Conservation (phyloP, 352 stramenopile genomes). For the Pythium oligandrum region DNA sequence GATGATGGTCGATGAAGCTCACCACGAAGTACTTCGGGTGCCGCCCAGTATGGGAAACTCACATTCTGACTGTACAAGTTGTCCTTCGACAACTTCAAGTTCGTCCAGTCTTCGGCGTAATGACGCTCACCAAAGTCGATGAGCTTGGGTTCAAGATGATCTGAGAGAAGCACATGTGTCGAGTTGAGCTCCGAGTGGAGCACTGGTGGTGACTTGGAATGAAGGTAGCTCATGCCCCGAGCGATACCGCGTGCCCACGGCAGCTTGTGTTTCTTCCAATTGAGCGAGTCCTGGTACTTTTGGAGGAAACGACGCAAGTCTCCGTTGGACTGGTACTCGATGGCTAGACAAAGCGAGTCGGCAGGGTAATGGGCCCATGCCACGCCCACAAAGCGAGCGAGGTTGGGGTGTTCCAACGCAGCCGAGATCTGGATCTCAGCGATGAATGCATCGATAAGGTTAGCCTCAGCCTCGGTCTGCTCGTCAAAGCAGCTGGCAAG, state of each 20-base stretch:
- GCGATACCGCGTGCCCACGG: slow-evolving; percentile 18
- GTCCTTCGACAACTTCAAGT: slow-evolving; percentile 13
- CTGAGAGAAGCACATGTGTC: slow-evolving; percentile 19
- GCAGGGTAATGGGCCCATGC: slow-evolving; percentile 28
- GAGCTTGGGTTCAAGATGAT: slow-evolving; percentile 21
- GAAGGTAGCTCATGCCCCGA: slow-evolving; percentile 14
- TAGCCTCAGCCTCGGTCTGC: slow-evolving; percentile 11
- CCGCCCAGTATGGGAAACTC: slow-evolving; percentile 21
- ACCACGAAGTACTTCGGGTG: slow-evolving; percentile 22
- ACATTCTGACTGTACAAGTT: slow-evolving; percentile 1
- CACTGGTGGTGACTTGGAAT: slow-evolving; percentile 15
- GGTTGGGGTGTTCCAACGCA: slow-evolving; percentile 39
- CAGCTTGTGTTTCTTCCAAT: slow-evolving; percentile 18
- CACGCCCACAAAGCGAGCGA: slow-evolving; percentile 47
- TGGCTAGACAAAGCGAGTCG: slow-evolving; percentile 24
- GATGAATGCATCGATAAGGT: slow-evolving; percentile 25
- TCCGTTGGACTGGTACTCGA: slow-evolving; percentile 23
- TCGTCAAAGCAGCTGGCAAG: slow-evolving; percentile 11
- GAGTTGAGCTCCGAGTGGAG: slow-evolving; percentile 24
- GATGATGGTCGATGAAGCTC: slow-evolving; percentile 17
- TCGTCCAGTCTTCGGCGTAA: slow-evolving; percentile 20
- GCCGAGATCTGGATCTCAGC: slow-evolving; percentile 33
- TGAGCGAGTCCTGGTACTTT: slow-evolving; percentile 12
- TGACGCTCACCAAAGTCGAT: slow-evolving; percentile 23
- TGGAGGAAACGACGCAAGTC: slow-evolving; percentile 16